Base-by-base conservation (phyloP, 2,329 filamentous ascomycete species). In the Neurospora crassa region DNA sequence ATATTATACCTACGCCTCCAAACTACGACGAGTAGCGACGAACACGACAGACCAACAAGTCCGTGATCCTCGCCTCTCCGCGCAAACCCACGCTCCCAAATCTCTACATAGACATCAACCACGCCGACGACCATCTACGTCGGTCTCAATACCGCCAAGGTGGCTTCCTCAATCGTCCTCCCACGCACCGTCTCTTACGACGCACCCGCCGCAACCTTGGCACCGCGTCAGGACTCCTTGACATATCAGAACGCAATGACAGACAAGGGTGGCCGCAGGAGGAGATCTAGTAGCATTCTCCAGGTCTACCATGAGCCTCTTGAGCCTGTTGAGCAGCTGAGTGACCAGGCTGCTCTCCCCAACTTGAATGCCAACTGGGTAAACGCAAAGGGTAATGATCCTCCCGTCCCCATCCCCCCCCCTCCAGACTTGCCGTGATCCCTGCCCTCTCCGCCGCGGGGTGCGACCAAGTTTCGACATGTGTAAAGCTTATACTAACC, bases 321-420 rank as follows among this genome's bases (percentile, higher is more conserved):
- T 73, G 96, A 99, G 86, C 97, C 95, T 71, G 90, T 97, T 79
- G 96, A 99, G 86, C 96, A 97, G 83, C 93, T 97, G 82, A 97
- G 92, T 80, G 96, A 99, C 82, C 96, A 98, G 86, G 92, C 94
- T 71, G 92, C 93, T 45, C 86, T 97, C 77, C 96, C 96, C 69
- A 99, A 99, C 79, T 84, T 97, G 79, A 99, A 99, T 82, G 94
- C 96, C 76, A 93, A 97, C 84, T 99, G 96, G 96, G 96, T 97
- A 76, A 98, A 98, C 82, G 93, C 94, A 78, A 99, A 99, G 89
- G 96, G 96, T 98, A 84, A 34, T 47, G 40, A 83, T 88, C 81
- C 69, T 42, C 67, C 63, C 41, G 29, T 40, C 42, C 42, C 42
- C 18, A n/a, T 20, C 67, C 34, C 18, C 29, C 47, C 47, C 47